Evolutionary conservation across 108 stramenopile genomes (phyloP).

Genomic region (Parietichytrium sp.): DNA sequence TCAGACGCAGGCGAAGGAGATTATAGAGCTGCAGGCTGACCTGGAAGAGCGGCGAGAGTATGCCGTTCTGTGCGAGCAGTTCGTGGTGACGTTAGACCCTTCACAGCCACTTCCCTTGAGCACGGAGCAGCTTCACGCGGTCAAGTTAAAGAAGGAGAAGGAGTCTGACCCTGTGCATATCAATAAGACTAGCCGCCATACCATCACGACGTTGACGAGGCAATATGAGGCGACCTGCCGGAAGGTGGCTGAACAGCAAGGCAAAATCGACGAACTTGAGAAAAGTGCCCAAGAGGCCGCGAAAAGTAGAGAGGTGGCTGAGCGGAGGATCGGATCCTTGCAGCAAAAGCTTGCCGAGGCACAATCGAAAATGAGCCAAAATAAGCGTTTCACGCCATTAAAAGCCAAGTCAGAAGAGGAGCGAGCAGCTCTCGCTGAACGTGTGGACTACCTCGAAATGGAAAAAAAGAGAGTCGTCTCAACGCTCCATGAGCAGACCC

Average conservation of each 20-base stretch:
- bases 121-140: conserved; percentile 3
- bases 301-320: neutral
- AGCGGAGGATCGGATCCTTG: neutral
- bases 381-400: neutral
- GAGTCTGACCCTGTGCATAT: neutral
- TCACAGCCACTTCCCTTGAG: conserved; percentile 13
- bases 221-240: neutral
- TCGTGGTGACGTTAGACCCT: conserved; percentile 16
- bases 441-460: neutral
- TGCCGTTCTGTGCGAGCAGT: conserved; percentile 32
- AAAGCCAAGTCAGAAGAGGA: neutral
- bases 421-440: neutral
- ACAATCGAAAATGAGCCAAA: neutral
- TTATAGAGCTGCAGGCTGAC: conserved; percentile 15
- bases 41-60: neutral
- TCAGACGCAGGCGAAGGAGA: neutral
- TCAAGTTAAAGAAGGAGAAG: too few species aligned
- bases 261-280: neutral
- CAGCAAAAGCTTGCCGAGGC: neutral
- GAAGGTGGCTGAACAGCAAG: neutral
- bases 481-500: neutral
- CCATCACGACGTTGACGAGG: neutral
- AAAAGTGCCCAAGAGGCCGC: neutral
- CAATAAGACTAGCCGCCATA: neutral
- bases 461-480: neutral